A percentile compares a stretch with the other conserved stretches of the same genome.
Conservation (phyloP, 768 basidiomycete genomes). For the Agrocybe praecox region DNA sequence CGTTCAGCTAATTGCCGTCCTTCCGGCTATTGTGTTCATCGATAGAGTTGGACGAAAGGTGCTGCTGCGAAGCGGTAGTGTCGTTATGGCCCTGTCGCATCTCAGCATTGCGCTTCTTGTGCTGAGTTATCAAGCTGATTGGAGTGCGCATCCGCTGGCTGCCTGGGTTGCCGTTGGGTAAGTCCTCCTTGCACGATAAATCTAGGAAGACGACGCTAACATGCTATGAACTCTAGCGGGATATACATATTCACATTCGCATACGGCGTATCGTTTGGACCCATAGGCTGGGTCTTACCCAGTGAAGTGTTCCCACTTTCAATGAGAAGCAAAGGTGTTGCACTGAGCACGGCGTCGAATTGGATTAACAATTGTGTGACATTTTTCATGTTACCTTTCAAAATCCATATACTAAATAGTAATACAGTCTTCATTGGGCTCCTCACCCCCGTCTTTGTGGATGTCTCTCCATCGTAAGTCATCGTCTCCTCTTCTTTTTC, state of each 20-base stretch:
- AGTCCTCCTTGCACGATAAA: slow-evolving; percentile 18
- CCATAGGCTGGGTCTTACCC: slow-evolving; percentile 83
- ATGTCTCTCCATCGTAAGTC: slow-evolving; percentile 58
- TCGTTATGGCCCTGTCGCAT: slow-evolving; percentile 67
- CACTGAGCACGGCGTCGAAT: slow-evolving; percentile 82
- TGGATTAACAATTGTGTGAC: slow-evolving; percentile 80
- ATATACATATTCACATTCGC: slow-evolving; percentile 78
- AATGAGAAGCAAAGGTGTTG: slow-evolving; percentile 80
- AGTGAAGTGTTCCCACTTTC: slow-evolving; percentile 83
- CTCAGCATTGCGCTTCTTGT: slow-evolving; percentile 66
- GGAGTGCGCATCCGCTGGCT: slow-evolving; percentile 56
- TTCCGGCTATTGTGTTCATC: slow-evolving; percentile 73
- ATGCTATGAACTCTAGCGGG: slow-evolving; percentile 36
- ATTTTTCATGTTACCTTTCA: background rate
- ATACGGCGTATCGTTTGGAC: slow-evolving; percentile 79
- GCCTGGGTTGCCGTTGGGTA: slow-evolving; percentile 75
- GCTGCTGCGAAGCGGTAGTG: slow-evolving; percentile 65
- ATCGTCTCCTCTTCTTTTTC: background rate
- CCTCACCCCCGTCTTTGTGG: slow-evolving; percentile 67
- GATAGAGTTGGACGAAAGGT: slow-evolving; percentile 68
- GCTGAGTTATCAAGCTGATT: slow-evolving; percentile 50
- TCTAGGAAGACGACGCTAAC: background rate
- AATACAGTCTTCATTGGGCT: slow-evolving; percentile 77
- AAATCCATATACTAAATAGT: background rate
- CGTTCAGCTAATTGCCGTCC: slow-evolving; percentile 74